Conservation (phyloP, 257 asterid genomes). For the Primulina eburnea region DNA sequence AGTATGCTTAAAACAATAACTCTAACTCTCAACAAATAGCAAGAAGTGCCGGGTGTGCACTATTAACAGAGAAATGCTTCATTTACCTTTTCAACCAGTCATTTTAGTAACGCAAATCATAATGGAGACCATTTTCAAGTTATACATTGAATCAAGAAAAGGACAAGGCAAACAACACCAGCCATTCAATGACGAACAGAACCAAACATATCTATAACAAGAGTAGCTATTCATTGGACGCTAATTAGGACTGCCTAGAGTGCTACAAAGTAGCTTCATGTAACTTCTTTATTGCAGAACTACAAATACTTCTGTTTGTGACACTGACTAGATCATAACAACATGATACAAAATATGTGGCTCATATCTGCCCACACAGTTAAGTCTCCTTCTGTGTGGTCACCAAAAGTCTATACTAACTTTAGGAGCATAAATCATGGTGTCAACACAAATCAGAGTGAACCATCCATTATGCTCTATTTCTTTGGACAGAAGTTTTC, state of each 20-base stretch:
- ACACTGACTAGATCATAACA: conserved; percentile 4
- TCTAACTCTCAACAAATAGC: conserved; percentile 4
- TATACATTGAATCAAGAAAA: conserved; percentile 1
- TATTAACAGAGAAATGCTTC: conserved; percentile 2
- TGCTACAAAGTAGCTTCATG: neutral
- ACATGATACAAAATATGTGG: conserved; percentile 39
- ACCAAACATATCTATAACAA: conserved; percentile 6
- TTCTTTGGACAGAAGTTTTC: conserved; percentile 7
- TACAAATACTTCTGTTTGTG: conserved; percentile 4
- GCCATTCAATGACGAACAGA: conserved; percentile 1
- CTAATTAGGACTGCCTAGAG: conserved; percentile 8
- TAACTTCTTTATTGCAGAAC: conserved; percentile 16
- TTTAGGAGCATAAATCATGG: conserved; percentile 81
- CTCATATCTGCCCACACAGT: conserved; percentile 99
- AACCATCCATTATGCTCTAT: conserved; percentile 68
- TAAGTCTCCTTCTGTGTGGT: conserved; percentile 66
- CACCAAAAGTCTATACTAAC: conserved; percentile 81
- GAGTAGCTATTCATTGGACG: conserved; percentile 14
- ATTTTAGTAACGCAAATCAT: neutral
- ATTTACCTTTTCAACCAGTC: conserved; percentile 13
- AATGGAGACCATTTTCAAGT: conserved; percentile 13
- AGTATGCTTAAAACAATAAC: neutral
- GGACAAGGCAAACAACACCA: neutral
- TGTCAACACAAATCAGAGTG: conserved; percentile 55
- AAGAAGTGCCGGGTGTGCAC: neutral